Evolutionary conservation across 768 basidiomycete species (phyloP).

Genomic region (Suillus cothurnatus): DNA sequence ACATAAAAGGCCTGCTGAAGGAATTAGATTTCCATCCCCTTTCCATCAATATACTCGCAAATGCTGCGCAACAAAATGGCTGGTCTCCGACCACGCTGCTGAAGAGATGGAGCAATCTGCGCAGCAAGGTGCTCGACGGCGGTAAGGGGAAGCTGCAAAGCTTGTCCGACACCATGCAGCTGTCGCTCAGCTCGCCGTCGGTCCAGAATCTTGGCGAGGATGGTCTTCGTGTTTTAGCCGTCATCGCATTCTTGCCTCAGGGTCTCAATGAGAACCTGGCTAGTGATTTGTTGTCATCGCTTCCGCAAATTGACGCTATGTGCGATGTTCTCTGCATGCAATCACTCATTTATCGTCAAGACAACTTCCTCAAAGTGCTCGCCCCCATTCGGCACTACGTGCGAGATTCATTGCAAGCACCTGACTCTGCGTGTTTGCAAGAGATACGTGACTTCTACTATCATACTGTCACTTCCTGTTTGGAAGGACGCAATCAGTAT

Average conservation of each 20-base stretch:
- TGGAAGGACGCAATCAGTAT: neutral
- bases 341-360: constrained; percentile 1
- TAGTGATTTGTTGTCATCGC: neutral
- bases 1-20: neutral
- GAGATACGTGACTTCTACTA: neutral
- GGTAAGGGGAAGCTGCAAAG: neutral
- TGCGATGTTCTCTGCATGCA: neutral
- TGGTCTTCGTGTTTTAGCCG: neutral
- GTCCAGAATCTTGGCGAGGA: neutral
- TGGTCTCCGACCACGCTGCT: neutral
- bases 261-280: neutral
- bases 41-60: constrained; percentile 2
- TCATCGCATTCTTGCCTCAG: constrained; percentile 7
- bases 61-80: neutral
- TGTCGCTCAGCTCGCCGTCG: constrained; percentile 5
- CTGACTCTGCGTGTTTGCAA: neutral
- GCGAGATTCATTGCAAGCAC: neutral
- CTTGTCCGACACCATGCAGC: neutral
- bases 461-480: neutral
- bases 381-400: constrained; percentile 4
- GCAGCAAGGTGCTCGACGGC: neutral
- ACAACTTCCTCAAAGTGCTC: neutral
- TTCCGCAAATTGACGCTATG: neutral
- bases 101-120: neutral
- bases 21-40: neutral